Conservation (phyloP, 495 filamentous ascomycete genomes). For the Tirmania nivea region DNA sequence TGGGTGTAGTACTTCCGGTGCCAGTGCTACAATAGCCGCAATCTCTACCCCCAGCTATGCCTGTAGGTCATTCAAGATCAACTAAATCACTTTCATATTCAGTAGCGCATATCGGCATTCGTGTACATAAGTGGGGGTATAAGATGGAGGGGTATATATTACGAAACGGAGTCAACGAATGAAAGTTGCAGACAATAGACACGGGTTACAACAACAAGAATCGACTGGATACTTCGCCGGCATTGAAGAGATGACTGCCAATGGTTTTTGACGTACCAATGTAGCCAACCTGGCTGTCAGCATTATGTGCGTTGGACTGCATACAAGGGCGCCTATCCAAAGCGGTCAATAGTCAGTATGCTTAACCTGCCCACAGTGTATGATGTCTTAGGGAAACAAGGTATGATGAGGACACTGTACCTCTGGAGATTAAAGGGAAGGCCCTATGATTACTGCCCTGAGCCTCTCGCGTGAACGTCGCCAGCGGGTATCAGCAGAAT, state of each 20-base stretch:
- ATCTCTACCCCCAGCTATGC: slow-evolving; percentile 14
- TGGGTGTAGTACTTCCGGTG: slow-evolving; percentile 28
- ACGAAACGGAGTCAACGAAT: background rate
- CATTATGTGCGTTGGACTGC: slow-evolving; percentile 4
- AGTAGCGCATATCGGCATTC: background rate
- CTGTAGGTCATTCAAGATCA: slow-evolving; percentile 1
- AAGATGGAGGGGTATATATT: background rate
- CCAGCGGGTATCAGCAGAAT: too few relatives aligned
- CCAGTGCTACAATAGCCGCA: slow-evolving; percentile 37
- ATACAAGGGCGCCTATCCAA: slow-evolving; percentile 3
- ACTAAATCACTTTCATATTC: background rate
- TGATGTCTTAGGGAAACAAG: too few relatives aligned
- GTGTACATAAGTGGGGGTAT: background rate
- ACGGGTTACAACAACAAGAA: background rate
- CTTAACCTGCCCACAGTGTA: too few relatives aligned
- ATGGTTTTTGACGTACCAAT: slow-evolving; percentile 2
- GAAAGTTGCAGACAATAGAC: background rate
- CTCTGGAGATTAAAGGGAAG: too few relatives aligned
- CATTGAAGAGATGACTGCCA: slow-evolving; percentile 13
- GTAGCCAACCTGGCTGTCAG: slow-evolving; percentile 6
- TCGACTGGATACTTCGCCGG: slow-evolving; percentile 1
- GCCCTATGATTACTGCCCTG: too few relatives aligned
- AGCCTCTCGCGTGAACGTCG: too few relatives aligned
- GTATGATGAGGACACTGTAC: too few relatives aligned
- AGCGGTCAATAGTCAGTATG: too few relatives aligned